Base-by-base conservation (phyloP, 129 eudicot genomes). In the Centrapalus pauciflorus region DNA sequence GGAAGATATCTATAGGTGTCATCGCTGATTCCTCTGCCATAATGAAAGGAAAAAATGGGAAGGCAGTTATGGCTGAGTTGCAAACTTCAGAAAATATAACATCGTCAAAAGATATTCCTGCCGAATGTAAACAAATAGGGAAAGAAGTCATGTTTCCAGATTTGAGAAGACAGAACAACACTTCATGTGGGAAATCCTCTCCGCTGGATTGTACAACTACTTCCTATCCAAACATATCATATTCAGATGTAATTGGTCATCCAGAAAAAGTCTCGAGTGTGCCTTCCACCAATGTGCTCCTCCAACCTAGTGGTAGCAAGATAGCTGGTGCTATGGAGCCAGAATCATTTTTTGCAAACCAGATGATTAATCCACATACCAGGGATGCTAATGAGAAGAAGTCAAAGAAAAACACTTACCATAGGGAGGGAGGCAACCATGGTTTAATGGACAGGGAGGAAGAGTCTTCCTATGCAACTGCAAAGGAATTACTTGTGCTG, bases 1-100 rank as follows among this genome's bases (percentile, higher is more conserved):
- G 84, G 78, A 91, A 91, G 83, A 81, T 87, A 68, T 91, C 97
- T 9, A 83, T 87, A 62, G 97, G 96, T 33, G 51, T 91, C n/a
- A 49, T 81, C 66, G 83, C 72, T 29, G 84, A 83, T 69, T 79
- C 85, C 3, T 41, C 74, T 61, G 63, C 63, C 38, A 78, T 76
- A 70, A 30, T 12, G 45, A 71, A 73, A 64, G 25, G 70, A 49
- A 70, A 66, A 43, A 66, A 50, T 21, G 68, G 62, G 23, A 72
- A 61, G 54, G 79, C 48, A 20, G 70, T 21, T 43, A 67, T 35
- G 63, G 65, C 61, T 3, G 74, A 49, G 41, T 66, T 54, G 57
- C 61, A 23, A 50, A 73, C 61, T 58, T 76, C 69, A 27, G 76
- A 34, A 58, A 70, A 77, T 60, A 67, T 35, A 64, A 55, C 71